Percentiles rank a stretch among this genome's conserved stretches.
These are phyloP conservation scores for Haematococcus lacustris DNA, from an alignment of 139 green algal species.

Conservation along the genomic window DNA sequence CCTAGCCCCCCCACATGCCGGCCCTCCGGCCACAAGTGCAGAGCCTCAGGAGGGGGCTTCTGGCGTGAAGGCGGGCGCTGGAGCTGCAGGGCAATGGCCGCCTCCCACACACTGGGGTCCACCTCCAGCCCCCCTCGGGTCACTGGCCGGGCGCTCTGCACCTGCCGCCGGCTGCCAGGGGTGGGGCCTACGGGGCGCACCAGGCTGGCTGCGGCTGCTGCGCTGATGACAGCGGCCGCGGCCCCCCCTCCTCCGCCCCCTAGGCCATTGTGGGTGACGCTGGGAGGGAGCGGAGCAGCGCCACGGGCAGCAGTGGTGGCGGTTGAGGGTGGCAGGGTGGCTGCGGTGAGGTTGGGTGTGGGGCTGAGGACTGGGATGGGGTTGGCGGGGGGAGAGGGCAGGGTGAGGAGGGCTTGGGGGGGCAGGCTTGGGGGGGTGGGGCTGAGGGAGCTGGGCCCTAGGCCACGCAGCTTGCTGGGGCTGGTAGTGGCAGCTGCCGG, in stretches of 20 bases:
- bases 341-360: neutral
- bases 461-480: too few species aligned
- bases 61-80: conserved; percentile 44
- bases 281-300: too few species aligned
- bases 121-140: conserved; percentile 14
- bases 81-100: conserved; percentile 24
- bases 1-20: too few species aligned
- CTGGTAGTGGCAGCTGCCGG: too few species aligned
- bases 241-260: neutral
- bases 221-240: neutral
- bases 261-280: neutral
- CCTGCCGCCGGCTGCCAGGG: conserved; percentile 15
- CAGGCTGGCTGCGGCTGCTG: neutral
- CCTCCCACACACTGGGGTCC: conserved; percentile 29
- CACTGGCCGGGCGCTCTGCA: conserved; percentile 33
- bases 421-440: too few species aligned
- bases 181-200: neutral
- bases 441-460: too few species aligned
- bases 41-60: conserved; percentile 40
- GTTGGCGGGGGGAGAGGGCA: too few species aligned
- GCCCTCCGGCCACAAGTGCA: conserved; percentile 51
- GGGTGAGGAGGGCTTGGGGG: too few species aligned
- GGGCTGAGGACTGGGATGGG: too few species aligned
- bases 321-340: neutral
- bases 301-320: too few species aligned